phyloP scores from a whole-genome alignment of 176 grass and related monocot species.

The Hordeum marinum region DNA sequence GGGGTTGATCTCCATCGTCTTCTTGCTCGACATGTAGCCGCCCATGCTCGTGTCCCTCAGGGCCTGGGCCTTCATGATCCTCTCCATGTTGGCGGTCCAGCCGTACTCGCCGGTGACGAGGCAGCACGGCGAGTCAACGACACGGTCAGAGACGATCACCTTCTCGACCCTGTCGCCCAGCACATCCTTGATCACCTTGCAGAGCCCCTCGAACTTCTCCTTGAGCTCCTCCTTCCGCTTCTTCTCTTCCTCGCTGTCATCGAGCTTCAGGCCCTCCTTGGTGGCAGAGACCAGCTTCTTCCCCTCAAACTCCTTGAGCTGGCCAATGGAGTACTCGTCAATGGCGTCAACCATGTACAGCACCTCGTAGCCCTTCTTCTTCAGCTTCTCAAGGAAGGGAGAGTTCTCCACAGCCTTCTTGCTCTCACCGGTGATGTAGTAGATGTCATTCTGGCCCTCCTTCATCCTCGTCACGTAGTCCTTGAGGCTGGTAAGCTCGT shows the following conservation, averaged over 20 bases:
- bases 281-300: conserved; percentile 96
- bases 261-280: conserved; percentile 97
- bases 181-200: conserved; percentile 96
- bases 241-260: conserved; percentile 90
- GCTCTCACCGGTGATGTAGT: conserved; percentile 98
- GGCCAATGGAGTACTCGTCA: conserved; percentile 87
- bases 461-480: conserved; percentile 99
- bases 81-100: conserved; percentile 98
- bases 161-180: conserved; percentile 93
- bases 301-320: conserved; percentile 96
- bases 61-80: conserved; percentile 98
- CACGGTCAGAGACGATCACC: conserved; percentile 81
- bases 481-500: conserved; percentile 98
- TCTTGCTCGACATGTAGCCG: conserved; percentile 93
- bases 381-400: conserved; percentile 91
- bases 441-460: conserved; percentile 95
- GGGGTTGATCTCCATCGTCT: conserved; percentile 97
- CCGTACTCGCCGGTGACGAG: conserved; percentile 92
- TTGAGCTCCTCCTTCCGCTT: conserved; percentile 76
- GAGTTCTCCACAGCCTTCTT: conserved; percentile 99
- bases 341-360: conserved; percentile 89
- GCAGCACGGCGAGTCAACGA: conserved; percentile 92
- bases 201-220: conserved; percentile 90
- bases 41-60: conserved; percentile 89
- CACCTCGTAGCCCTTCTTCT: conserved; percentile 89